phyloP scores from a whole-genome alignment of 2,329 filamentous ascomycete genomes.

The Alternaria sp. region DNA sequence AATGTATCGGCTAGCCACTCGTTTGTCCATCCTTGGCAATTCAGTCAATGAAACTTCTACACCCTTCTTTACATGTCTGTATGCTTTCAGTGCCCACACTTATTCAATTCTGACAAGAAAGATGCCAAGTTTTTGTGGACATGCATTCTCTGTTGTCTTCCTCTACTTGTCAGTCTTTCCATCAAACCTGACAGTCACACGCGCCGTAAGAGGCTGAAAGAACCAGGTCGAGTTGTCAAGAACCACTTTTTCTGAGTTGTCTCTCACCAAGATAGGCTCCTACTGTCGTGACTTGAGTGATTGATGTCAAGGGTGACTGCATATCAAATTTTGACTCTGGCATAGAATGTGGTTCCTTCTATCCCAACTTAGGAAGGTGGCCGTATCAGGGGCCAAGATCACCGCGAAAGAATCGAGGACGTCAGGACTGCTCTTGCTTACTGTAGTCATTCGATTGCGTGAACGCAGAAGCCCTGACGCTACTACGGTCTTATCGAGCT shows the following conservation, averaged over 20 bases:
- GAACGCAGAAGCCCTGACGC: not conserved
- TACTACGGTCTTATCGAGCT: not conserved
- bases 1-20: not conserved
- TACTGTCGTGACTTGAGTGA: not conserved
- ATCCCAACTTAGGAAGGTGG: not conserved
- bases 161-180: not conserved
- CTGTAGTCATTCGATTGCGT: not conserved
- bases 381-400: not conserved
- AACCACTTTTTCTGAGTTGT: not conserved
- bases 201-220: not conserved
- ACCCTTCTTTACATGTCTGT: not conserved
- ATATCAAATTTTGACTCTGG: not conserved
- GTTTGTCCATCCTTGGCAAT: not conserved
- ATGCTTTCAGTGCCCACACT: not conserved
- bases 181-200: not conserved
- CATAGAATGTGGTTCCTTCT: not conserved
- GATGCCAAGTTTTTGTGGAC: not conserved
- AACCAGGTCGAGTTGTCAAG: not conserved
- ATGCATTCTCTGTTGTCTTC: not conserved
- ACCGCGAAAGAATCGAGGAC: not conserved
- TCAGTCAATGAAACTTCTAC: not conserved
- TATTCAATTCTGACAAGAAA: not conserved
- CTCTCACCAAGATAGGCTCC: not conserved
- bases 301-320: not conserved
- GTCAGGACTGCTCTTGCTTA: not conserved